Percentiles rank a stretch among this genome's conserved stretches.
Evolutionary conservation across 2,329 filamentous ascomycete species (phyloP).

Genomic region (Dactylellina leptospora): DNA sequence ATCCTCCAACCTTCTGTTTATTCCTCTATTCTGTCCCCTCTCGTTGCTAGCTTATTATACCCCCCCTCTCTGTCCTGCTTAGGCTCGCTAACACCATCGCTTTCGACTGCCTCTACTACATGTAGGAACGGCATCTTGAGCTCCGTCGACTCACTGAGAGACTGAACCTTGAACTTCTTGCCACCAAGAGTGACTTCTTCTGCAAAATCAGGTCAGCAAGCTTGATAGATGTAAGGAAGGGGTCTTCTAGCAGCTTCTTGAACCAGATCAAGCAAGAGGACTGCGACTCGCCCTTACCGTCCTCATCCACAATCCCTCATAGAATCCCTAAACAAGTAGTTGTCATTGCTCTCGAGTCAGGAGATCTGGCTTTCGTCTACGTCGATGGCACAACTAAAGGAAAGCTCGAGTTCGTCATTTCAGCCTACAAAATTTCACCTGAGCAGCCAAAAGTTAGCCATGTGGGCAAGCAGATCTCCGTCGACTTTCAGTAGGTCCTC

Average conservation of each 20-base stretch:
- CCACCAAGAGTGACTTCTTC: conserved; percentile 80
- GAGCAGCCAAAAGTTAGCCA: conserved; percentile 66
- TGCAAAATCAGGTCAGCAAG: conserved; percentile 80
- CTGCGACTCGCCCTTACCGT: conserved; percentile 60
- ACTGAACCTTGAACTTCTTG: conserved; percentile 77
- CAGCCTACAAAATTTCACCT: conserved; percentile 69
- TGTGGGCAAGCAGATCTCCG: conserved; percentile 73
- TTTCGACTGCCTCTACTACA: not conserved
- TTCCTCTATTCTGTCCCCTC: conserved; percentile 7
- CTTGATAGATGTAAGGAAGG: conserved; percentile 70
- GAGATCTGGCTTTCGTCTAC: conserved; percentile 80
- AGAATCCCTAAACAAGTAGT: conserved; percentile 79
- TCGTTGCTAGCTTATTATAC: conserved; percentile 32
- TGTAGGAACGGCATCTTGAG: conserved; percentile 78
- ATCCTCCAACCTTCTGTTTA: conserved; percentile 25
- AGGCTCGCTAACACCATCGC: conserved; percentile 29
- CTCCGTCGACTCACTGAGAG: conserved; percentile 77
- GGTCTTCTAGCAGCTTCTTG: conserved; percentile 13
- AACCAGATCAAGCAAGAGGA: conserved; percentile 59
- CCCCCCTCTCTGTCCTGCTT: not conserved
- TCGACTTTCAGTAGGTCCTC: conserved; percentile 75
- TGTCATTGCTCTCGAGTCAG: conserved; percentile 76
- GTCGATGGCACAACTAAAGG: conserved; percentile 64
- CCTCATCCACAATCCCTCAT: conserved; percentile 45
- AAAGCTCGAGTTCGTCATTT: conserved; percentile 69